Percentiles rank a stretch among this genome's conserved stretches.
Evolutionary conservation across 2,329 filamentous ascomycete genomes (phyloP).

Genomic region (Monilinia fructigena): DNA sequence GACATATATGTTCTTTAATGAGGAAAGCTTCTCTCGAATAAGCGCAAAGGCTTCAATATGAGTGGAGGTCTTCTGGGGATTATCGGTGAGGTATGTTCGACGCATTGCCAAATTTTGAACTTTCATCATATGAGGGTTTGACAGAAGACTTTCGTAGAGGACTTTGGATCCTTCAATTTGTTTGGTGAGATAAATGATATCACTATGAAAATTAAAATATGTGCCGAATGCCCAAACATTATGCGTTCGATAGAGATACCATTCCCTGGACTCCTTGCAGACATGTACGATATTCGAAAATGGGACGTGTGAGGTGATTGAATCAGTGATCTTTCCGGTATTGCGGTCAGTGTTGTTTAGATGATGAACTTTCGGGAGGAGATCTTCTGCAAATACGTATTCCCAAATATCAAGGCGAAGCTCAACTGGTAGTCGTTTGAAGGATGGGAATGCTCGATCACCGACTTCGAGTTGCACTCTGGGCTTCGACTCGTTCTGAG

Average conservation of each 20-base stretch:
- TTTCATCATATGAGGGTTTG: not conserved
- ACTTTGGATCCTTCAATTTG: not conserved
- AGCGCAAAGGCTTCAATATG: not conserved
- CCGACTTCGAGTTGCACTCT: too few species aligned
- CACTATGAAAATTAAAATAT: slow-evolving; percentile 19
- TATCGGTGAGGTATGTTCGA: slow-evolving; percentile 13
- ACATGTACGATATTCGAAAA: slow-evolving; percentile 16
- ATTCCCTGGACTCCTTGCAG: slow-evolving; percentile 11
- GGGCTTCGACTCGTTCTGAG: not conserved
- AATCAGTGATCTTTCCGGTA: slow-evolving; percentile 5
- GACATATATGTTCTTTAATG: slow-evolving; percentile 9
- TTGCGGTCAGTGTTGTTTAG: not conserved
- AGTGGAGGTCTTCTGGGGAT: not conserved
- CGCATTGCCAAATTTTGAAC: slow-evolving; percentile 12
- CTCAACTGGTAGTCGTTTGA: slow-evolving; percentile 1
- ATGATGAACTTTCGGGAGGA: slow-evolving; percentile 14
- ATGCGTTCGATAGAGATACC: slow-evolving; percentile 18
- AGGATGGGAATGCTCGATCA: not conserved
- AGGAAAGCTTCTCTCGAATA: not conserved
- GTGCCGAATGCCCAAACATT: slow-evolving; percentile 11
- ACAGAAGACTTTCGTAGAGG: slow-evolving; percentile 8
- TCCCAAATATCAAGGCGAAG: slow-evolving; percentile 17
- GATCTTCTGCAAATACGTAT: slow-evolving; percentile 13
- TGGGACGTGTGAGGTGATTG: slow-evolving; percentile 9
- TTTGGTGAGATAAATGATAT: slow-evolving; percentile 27